phyloP scores from a whole-genome alignment of 495 filamentous ascomycete species.

The Aspergillus steynii region DNA sequence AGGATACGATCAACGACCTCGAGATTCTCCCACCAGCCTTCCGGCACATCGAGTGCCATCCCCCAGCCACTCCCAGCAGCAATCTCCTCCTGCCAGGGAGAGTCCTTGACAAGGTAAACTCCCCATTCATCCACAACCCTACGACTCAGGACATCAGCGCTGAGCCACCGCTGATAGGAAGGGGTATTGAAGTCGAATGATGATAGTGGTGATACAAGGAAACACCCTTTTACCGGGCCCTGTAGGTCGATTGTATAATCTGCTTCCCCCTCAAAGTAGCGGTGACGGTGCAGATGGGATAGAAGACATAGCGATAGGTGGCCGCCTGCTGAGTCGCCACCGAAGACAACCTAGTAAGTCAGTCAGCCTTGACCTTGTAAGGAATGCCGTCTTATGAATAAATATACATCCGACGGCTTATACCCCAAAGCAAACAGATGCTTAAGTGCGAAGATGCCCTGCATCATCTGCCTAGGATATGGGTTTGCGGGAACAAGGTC shows the following conservation, averaged over 20 bases:
- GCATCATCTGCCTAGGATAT: slow-evolving; percentile 23
- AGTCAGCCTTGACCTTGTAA: not conserved
- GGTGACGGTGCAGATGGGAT: slow-evolving; percentile 18
- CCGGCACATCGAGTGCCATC: slow-evolving; percentile 26
- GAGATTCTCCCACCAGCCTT: slow-evolving; percentile 23
- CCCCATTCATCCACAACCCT: slow-evolving; percentile 21
- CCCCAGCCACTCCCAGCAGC: slow-evolving; percentile 22
- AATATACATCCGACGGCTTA: slow-evolving; percentile 16
- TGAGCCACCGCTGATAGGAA: slow-evolving; percentile 18
- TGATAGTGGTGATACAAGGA: slow-evolving; percentile 26
- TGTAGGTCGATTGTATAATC: slow-evolving; percentile 2
- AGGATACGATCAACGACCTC: slow-evolving; percentile 21
- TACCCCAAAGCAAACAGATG: slow-evolving; percentile 21
- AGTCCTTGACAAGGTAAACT: slow-evolving; percentile 12
- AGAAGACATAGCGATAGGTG: slow-evolving; percentile 24
- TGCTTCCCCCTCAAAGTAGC: not conserved
- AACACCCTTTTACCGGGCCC: slow-evolving; percentile 18
- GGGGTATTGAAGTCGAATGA: slow-evolving; percentile 20
- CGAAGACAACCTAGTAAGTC: slow-evolving; percentile 22
- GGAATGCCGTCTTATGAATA: not conserved
- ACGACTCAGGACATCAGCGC: slow-evolving; percentile 20
- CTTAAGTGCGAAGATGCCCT: slow-evolving; percentile 19
- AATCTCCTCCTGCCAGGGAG: slow-evolving; percentile 25
- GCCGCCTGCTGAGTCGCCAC: slow-evolving; percentile 29
- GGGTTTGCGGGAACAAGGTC: slow-evolving; percentile 19